Conservation (phyloP, 2,329 filamentous ascomycete genomes). For the Pseudogymnoascus sp. region DNA sequence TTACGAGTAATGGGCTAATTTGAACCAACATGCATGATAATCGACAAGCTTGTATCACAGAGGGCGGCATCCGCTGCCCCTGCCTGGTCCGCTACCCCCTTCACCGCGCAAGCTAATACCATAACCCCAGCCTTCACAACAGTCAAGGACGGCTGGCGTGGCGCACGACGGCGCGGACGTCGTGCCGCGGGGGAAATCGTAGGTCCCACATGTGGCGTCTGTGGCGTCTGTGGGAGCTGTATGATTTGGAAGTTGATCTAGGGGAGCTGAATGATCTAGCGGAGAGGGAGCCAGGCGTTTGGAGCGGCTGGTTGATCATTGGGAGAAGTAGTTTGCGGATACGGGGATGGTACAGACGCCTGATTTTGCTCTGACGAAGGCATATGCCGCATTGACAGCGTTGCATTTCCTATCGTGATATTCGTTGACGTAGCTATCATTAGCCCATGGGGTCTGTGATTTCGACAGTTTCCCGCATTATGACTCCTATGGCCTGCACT, state of each 20-base stretch:
- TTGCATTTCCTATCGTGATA: not conserved
- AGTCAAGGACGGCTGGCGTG: not conserved
- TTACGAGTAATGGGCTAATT: too few relatives aligned
- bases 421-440: not conserved
- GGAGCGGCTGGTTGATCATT: not conserved
- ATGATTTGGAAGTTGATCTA: not conserved
- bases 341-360: not conserved
- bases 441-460: not conserved
- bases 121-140: not conserved
- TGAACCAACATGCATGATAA: too few relatives aligned
- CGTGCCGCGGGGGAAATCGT: too few relatives aligned
- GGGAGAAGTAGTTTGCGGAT: not conserved
- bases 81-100: too few relatives aligned
- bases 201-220: not conserved
- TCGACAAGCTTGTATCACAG: too few relatives aligned
- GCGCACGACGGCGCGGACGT: not conserved
- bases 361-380: not conserved
- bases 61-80: too few relatives aligned
- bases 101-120: too few relatives aligned
- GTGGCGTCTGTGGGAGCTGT: not conserved
- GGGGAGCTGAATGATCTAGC: not conserved
- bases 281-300: not conserved
- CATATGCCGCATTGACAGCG: not conserved
- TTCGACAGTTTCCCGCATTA: not conserved
- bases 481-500: too few relatives aligned